A percentile compares a stretch with the other conserved stretches of the same genome.
Conservation (phyloP, 202 grass and related monocot genomes). For the Zizania palustris region DNA sequence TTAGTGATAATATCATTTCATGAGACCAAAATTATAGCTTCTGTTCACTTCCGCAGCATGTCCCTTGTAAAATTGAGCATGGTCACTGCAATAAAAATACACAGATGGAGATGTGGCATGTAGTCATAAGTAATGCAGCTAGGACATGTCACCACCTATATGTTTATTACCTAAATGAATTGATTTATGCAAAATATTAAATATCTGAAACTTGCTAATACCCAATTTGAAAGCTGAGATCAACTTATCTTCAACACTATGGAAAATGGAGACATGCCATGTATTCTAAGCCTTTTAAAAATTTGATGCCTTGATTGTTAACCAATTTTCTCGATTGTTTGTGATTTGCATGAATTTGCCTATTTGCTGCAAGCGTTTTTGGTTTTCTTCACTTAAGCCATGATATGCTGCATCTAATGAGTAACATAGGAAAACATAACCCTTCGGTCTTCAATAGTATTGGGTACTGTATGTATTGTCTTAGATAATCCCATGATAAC, state of each 20-base stretch:
- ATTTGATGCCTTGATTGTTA: not conserved
- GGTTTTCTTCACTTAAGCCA: not conserved
- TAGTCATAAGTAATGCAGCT: not conserved
- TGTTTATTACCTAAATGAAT: not conserved
- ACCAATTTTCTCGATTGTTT: conserved; percentile 5
- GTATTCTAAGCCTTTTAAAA: too few species aligned
- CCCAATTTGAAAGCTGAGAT: conserved; percentile 1
- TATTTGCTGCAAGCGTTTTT: conserved; percentile 9
- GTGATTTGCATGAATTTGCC: conserved; percentile 19
- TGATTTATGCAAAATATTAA: not conserved
- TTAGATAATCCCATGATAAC: conserved; percentile 17
- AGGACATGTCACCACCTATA: conserved; percentile 17
- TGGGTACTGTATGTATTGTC: not conserved
- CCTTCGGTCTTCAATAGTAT: not conserved
- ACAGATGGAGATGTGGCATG: not conserved
- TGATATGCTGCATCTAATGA: conserved; percentile 10
- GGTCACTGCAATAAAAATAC: not conserved
- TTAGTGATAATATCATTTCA: conserved; percentile 3
- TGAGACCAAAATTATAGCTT: conserved; percentile 7
- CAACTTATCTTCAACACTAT: not conserved
- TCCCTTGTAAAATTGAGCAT: not conserved
- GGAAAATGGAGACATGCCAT: not conserved
- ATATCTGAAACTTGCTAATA: not conserved
- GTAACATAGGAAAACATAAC: conserved; percentile 1
- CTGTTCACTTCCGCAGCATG: not conserved